Evolutionary conservation across 129 eudicot species (phyloP).

Genomic region (Centaurea solstitialis): DNA sequence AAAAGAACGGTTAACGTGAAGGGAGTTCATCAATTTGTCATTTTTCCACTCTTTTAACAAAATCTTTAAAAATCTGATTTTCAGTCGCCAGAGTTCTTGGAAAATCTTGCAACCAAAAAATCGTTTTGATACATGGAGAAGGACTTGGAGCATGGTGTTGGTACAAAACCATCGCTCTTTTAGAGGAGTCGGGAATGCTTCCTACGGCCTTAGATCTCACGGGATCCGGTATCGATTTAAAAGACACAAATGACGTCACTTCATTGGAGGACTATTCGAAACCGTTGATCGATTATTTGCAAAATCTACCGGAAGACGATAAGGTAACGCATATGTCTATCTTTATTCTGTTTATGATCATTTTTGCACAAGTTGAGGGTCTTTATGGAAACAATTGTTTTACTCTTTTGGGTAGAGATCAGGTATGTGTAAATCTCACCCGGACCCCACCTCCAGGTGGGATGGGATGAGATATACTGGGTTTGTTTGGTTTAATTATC

Average conservation of each 20-base stretch:
- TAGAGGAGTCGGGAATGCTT: conserved; percentile 81
- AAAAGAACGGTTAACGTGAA: not conserved
- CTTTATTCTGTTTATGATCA: not conserved
- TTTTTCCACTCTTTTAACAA: conserved; percentile 7
- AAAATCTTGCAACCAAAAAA: conserved; percentile 68
- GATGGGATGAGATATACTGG: not conserved
- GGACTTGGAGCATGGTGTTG: conserved; percentile 99
- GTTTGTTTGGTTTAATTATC: not conserved
- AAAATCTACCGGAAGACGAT: conserved; percentile 72
- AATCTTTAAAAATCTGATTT: not conserved
- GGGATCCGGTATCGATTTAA: conserved; percentile 90
- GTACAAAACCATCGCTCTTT: conserved; percentile 86
- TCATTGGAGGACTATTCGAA: conserved; percentile 80
- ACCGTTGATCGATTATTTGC: conserved; percentile 67
- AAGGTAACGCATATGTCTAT: conserved; percentile 42
- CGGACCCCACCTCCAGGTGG: not conserved
- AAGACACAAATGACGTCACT: conserved; percentile 65
- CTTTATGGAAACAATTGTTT: not conserved
- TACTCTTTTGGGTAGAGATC: not conserved
- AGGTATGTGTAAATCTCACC: not conserved
- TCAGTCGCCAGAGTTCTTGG: conserved; percentile 75
- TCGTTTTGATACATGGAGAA: conserved; percentile 92
- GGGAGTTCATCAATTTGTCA: conserved; percentile 7
- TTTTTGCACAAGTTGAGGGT: not conserved
- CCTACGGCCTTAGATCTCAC: conserved; percentile 87